phyloP scores from a whole-genome alignment of 306 rosid species.

The Crotalaria pallida region DNA sequence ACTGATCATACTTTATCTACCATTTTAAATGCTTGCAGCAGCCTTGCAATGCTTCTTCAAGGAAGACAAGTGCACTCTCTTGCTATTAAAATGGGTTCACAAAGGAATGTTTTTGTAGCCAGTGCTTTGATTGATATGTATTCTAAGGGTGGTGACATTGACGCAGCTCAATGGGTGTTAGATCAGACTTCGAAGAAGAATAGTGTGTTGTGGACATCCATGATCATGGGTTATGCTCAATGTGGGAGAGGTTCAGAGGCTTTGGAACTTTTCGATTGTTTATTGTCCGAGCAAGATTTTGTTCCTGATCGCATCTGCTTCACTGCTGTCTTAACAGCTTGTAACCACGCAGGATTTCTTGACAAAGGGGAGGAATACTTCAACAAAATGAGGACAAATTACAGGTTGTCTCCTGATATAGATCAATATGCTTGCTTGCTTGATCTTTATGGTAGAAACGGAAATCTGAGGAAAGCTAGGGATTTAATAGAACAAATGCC shows the following conservation, averaged over 20 bases:
- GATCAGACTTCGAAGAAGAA: slow-evolving; percentile 41
- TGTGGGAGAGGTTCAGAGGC: slow-evolving; percentile 57
- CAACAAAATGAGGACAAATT: slow-evolving; percentile 40
- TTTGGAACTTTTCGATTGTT: slow-evolving; percentile 48
- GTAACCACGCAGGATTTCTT: slow-evolving; percentile 56
- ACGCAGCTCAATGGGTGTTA: slow-evolving; percentile 42
- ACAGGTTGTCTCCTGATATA: slow-evolving; percentile 36
- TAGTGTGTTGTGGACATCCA: slow-evolving; percentile 49
- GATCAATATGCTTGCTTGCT: slow-evolving; percentile 68
- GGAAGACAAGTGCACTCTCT: slow-evolving; percentile 58
- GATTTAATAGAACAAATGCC: slow-evolving; percentile 59
- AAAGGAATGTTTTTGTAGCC: slow-evolving; percentile 48
- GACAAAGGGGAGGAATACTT: slow-evolving; percentile 49
- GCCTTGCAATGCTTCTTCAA: slow-evolving; percentile 41
- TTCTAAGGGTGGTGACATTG: slow-evolving; percentile 54
- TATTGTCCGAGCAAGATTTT: slow-evolving; percentile 32
- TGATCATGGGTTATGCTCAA: slow-evolving; percentile 63
- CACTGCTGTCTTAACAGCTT: slow-evolving; percentile 58
- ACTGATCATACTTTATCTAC: slow-evolving; percentile 49
- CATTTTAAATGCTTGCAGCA: slow-evolving; percentile 55
- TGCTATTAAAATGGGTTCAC: slow-evolving; percentile 53
- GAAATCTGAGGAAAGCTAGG: slow-evolving; percentile 47
- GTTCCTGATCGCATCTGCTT: slow-evolving; percentile 51
- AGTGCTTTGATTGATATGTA: slow-evolving; percentile 69
- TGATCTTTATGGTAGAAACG: slow-evolving; percentile 63